These are phyloP conservation scores for Sporothrix brasiliensis DNA, from an alignment of 2,329 filamentous ascomycete species.

Conservation along the genomic window DNA sequence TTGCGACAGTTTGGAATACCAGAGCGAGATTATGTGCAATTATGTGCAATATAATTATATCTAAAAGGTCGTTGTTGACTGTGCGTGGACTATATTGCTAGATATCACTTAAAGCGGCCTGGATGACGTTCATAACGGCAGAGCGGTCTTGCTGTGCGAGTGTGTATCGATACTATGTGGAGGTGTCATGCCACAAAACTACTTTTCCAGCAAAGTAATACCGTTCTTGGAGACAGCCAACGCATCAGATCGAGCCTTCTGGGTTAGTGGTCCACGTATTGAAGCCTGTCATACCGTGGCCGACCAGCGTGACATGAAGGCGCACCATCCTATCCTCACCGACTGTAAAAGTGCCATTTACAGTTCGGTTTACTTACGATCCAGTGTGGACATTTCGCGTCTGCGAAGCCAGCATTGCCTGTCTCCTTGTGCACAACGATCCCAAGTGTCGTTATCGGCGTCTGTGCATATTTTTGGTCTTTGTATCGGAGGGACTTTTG, in stretches of 20 bases:
- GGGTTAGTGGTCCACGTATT: not conserved
- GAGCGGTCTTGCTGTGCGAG: not conserved
- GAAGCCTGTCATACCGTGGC: slow-evolving; percentile 6
- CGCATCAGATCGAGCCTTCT: slow-evolving; percentile 18
- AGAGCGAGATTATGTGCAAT: too few relatives aligned
- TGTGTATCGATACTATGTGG: not conserved
- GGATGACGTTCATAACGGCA: not conserved
- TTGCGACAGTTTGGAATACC: not conserved
- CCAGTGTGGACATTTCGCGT: slow-evolving; percentile 2
- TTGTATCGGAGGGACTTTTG: not conserved
- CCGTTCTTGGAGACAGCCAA: not conserved
- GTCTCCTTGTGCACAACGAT: not conserved
- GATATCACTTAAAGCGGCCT: not conserved
- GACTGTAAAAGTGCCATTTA: not conserved
- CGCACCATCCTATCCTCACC: not conserved
- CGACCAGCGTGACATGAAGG: not conserved
- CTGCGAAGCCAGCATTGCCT: not conserved
- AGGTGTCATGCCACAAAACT: slow-evolving; percentile 27
- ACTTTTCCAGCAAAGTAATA: not conserved
- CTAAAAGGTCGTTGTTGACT: not conserved
- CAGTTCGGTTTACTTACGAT: not conserved
- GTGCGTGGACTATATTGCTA: not conserved
- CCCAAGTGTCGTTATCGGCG: not conserved
- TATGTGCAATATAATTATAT: not conserved
- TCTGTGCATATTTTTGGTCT: slow-evolving; percentile 1